Evolutionary conservation across 225 moss, liverwort and hornwort genomes (phyloP), one percentile per base, ranked within the genome.

Genomic region (Pleurozium schreberi): DNA sequence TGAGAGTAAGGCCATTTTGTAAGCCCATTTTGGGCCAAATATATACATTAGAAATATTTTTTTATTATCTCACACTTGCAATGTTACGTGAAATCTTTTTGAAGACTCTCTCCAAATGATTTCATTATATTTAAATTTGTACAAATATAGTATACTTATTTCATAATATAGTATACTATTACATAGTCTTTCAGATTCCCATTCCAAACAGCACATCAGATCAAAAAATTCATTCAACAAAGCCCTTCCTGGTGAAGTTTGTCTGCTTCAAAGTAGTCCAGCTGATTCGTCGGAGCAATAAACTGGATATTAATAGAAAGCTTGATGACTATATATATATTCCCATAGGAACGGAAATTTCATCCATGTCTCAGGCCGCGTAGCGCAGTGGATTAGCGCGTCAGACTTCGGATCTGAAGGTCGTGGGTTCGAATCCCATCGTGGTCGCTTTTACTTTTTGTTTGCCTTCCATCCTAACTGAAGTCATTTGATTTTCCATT

Each of bases 381-480:
- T 95, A 94, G 94, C 95, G 92, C 96, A 94, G 95, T 96, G 96
- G 95, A 96, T 95, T 92, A 93, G 95, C 96, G 95, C 93, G 96
- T 93, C 91, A 91, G 94, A 95, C 96, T 93, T 95, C 93, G 95
- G 93, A 96, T 95, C 95, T 90, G 90, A 93, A 95, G 95, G 94
- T 94, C 93, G 94, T 85, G 96, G 94, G 93, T 95, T 96, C 94
- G 94, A 93, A 95, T 94, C 96, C 94, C 96, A 38, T 88, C 93
- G 95, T 95, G 95, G 93, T 95, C 94, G 84, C n/a, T 13, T 19
- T 34, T 33, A 25, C 60, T 6, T 33, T 45, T 60, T 4, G n/a
- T n/a, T n/a, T n/a, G n/a, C 15, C 4, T 40, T 17, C 16, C 12
- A 19, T 22, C 14, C 9, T 4, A 12, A 49, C 8, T n/a, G n/a